Conservation (phyloP, 345 rosid species). For the Aethionema arabicum region DNA sequence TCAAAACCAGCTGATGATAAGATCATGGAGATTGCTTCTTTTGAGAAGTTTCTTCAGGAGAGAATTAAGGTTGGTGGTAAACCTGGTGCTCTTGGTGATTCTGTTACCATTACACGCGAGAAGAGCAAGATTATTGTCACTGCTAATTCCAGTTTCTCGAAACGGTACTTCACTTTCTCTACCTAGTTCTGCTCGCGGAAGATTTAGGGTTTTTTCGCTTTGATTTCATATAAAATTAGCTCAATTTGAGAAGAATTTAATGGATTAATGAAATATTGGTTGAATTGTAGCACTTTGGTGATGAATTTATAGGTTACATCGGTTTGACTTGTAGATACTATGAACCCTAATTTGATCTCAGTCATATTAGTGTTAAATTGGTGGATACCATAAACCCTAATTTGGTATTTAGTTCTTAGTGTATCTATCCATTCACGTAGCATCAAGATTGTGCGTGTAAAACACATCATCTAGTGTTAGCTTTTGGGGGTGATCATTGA, state of each 20-base stretch:
- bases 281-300: too few species aligned
- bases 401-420: neutral
- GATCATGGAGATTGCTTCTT: slow-evolving; percentile 76
- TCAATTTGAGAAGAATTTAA: too few species aligned
- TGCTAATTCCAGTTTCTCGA: slow-evolving; percentile 63
- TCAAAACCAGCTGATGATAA: slow-evolving; percentile 73
- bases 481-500: too few species aligned
- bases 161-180: slow-evolving; percentile 44
- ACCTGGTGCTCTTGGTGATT: slow-evolving; percentile 72
- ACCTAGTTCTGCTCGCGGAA: neutral
- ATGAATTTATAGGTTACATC: too few species aligned
- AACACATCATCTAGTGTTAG: too few species aligned
- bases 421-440: too few species aligned
- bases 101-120: slow-evolving; percentile 50
- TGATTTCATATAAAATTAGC: neutral
- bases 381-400: neutral
- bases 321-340: too few species aligned
- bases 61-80: slow-evolving; percentile 85
- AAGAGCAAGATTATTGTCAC: slow-evolving; percentile 59
- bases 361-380: neutral
- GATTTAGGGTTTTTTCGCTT: neutral
- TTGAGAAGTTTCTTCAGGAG: slow-evolving; percentile 82
- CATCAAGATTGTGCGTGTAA: too few species aligned
- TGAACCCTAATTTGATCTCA: neutral
- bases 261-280: too few species aligned